Evolutionary conservation across 75 land plant species (phyloP).

Genomic region (Picea glauca): DNA sequence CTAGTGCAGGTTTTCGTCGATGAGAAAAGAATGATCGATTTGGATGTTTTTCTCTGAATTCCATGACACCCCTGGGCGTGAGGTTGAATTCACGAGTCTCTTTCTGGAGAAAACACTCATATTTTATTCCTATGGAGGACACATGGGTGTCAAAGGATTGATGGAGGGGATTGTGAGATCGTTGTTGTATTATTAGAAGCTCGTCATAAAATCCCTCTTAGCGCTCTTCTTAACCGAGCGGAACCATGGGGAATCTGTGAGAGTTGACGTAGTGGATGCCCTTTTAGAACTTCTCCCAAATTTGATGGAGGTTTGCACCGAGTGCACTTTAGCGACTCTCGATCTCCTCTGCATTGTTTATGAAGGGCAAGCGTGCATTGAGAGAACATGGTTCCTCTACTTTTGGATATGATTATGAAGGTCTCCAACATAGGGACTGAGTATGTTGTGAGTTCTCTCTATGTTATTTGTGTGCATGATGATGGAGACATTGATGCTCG

Average conservation of each 20-base stretch:
- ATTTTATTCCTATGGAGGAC: no score
- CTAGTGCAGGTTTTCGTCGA: no score
- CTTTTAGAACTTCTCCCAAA: slow-evolving; percentile 46
- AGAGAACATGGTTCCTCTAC: slow-evolving; percentile 45
- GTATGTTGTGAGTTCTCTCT: slow-evolving; percentile 55
- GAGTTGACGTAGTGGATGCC: slow-evolving; percentile 50
- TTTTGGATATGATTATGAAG: slow-evolving; percentile 48
- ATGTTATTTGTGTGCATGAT: slow-evolving; percentile 35
- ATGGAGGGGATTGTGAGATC: no score
- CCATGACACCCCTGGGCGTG: no score
- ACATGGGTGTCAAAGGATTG: no score
- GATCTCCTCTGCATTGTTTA: slow-evolving; percentile 65
- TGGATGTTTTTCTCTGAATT: no score
- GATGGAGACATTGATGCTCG: slow-evolving; percentile 13
- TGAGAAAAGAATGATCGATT: no score
- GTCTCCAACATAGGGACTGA: slow-evolving; percentile 55
- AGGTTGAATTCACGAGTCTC: no score
- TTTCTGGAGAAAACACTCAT: no score
- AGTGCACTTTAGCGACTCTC: slow-evolving; percentile 64
- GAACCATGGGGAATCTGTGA: slow-evolving; percentile 53
- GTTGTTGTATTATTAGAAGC: background rate
- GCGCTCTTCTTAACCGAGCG: slow-evolving; percentile 48
- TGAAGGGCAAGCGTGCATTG: slow-evolving; percentile 53
- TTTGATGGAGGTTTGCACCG: slow-evolving; percentile 38
- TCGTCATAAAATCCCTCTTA: slow-evolving; percentile 45